A percentile compares a stretch with the other conserved stretches of the same genome.
Evolutionary conservation across 2,329 filamentous ascomycete genomes (phyloP).

Genomic region (Pseudogymnoascus sp.): DNA sequence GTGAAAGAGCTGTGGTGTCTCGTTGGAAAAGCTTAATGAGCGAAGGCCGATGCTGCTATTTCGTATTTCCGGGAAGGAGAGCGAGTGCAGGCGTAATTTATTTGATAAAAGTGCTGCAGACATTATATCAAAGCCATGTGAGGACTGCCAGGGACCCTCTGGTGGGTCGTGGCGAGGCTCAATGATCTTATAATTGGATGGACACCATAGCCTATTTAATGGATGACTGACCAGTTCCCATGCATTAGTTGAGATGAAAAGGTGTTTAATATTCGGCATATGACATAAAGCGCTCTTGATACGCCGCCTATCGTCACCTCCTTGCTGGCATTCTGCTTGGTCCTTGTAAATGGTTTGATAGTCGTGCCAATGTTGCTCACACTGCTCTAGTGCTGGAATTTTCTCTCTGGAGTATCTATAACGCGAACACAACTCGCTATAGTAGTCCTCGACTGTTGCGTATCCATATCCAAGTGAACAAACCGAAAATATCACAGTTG

Average conservation of each 20-base stretch:
- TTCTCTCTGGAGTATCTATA: background rate
- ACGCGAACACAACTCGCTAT: background rate
- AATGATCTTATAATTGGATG: constrained; percentile 5
- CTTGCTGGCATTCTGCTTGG: constrained; percentile 8
- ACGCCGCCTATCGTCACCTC: background rate
- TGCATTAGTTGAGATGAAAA: background rate
- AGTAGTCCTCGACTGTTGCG: constrained; percentile 4
- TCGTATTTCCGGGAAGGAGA: background rate
- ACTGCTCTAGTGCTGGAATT: background rate
- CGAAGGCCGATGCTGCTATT: background rate
- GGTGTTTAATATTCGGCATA: constrained; percentile 10
- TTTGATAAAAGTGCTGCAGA: background rate
- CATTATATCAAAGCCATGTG: background rate
- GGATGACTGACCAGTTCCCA: background rate
- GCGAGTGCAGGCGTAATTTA: background rate
- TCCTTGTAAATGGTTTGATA: constrained; percentile 1
- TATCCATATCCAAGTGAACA: constrained; percentile 7
- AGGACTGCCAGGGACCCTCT: background rate
- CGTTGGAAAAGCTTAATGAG: background rate
- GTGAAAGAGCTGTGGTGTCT: background rate
- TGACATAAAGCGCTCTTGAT: constrained; percentile 3
- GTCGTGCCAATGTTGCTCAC: constrained; percentile 7
- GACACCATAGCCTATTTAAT: constrained; percentile 8
- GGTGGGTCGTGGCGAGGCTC: constrained; percentile 7
- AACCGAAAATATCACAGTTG: constrained; percentile 9